phyloP scores from a whole-genome alignment of 179 eudicot species.

The Nepenthes alata region DNA sequence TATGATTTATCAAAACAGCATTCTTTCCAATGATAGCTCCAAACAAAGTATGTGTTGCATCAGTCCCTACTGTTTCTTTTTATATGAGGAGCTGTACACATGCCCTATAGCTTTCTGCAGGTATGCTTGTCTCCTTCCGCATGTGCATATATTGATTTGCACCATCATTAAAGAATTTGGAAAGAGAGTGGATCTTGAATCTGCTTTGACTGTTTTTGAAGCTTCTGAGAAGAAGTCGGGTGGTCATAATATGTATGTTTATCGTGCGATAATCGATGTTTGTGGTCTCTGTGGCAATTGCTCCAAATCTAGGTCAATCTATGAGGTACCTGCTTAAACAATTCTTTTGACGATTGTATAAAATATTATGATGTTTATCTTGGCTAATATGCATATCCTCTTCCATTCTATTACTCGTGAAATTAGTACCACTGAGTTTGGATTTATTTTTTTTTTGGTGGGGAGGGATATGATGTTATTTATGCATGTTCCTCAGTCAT shows the following conservation, averaged over 20 bases:
- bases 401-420: no score
- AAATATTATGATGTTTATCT: background rate
- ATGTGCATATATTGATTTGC: conserved; percentile 46
- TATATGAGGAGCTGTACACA: background rate
- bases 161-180: conserved; percentile 71
- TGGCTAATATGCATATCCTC: no score
- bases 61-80: background rate
- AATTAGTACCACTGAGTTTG: no score
- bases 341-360: background rate
- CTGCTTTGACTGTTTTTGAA: conserved; percentile 70
- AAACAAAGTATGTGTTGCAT: no score
- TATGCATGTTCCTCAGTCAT: no score
- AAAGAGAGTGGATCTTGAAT: conserved; percentile 57
- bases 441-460: no score
- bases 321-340: conserved; percentile 47
- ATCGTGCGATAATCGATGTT: conserved; percentile 81
- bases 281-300: conserved; percentile 83
- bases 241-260: conserved; percentile 68
- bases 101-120: conserved; percentile 25
- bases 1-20: no score
- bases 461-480: no score
- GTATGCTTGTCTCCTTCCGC: conserved; percentile 62
- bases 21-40: no score
- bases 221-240: conserved; percentile 50
- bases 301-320: conserved; percentile 71